Evolutionary conservation across 768 basidiomycete genomes (phyloP).

Genomic region (Leccinum obscurum): DNA sequence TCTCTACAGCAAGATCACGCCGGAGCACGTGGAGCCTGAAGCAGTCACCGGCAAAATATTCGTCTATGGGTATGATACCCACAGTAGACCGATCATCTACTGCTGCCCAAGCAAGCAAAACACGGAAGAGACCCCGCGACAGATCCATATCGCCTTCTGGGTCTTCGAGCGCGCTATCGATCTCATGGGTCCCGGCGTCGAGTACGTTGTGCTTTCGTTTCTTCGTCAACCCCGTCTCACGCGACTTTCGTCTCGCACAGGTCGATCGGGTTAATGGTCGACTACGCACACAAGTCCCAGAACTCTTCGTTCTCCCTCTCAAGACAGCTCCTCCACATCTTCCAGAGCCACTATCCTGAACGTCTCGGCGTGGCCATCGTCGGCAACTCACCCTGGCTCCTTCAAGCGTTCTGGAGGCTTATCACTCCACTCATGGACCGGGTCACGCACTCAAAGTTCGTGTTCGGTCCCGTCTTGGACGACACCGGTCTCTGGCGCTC

Average conservation of each 20-base stretch:
- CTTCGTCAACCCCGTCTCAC: neutral
- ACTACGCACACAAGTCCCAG: constrained; percentile 75
- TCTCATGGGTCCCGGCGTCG: constrained; percentile 78
- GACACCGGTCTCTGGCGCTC: constrained; percentile 29
- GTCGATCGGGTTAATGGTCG: constrained; percentile 68
- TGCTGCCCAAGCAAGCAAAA: constrained; percentile 74
- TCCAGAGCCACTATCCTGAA: constrained; percentile 86
- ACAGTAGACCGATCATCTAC: constrained; percentile 67
- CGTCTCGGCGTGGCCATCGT: constrained; percentile 75
- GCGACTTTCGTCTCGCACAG: constrained; percentile 34
- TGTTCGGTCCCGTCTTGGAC: constrained; percentile 60
- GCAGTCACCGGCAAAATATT: constrained; percentile 82
- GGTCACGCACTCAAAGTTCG: constrained; percentile 69
- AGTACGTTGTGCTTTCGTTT: constrained; percentile 47
- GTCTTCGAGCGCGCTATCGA: constrained; percentile 75
- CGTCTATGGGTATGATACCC: constrained; percentile 73
- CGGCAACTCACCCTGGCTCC: constrained; percentile 74
- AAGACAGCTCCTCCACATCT: constrained; percentile 52
- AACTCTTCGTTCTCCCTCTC: constrained; percentile 43
- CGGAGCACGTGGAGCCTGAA: constrained; percentile 72
- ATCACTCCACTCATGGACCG: constrained; percentile 85
- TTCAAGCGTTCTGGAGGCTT: constrained; percentile 74
- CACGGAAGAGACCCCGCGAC: constrained; percentile 64
- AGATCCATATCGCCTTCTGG: constrained; percentile 76
- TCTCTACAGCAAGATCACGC: constrained; percentile 60